These are phyloP conservation scores for Stachybotrys chlorohalonatus DNA, from an alignment of 2,329 filamentous ascomycete genomes.

Conservation along the genomic window DNA sequence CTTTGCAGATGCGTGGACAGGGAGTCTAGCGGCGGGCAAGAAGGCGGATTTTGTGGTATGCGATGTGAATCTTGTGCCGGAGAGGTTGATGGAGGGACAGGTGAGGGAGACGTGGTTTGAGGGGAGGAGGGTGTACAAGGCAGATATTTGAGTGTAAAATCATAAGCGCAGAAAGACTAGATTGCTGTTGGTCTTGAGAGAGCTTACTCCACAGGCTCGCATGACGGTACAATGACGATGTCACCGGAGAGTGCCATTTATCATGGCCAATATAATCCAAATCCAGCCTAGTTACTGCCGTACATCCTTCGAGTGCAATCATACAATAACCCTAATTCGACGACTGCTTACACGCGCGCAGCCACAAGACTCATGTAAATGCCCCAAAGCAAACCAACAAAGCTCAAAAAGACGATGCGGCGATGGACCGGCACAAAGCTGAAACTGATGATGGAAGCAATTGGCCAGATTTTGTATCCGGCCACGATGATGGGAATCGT, in stretches of 20 bases:
- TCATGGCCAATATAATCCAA: too few species aligned
- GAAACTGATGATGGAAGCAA: constrained; percentile 42
- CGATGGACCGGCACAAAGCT: constrained; percentile 38
- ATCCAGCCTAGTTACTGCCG: too few species aligned
- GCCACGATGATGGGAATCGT: constrained; percentile 39
- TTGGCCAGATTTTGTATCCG: constrained; percentile 43
- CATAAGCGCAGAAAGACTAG: neutral
- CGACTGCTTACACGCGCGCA: constrained; percentile 22
- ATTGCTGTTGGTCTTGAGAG: neutral
- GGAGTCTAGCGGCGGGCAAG: constrained; percentile 41
- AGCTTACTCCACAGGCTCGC: neutral
- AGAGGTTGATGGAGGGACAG: constrained; percentile 33
- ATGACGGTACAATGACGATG: neutral
- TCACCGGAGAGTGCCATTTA: too few species aligned
- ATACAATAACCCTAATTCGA: too few species aligned
- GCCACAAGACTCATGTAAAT: constrained; percentile 42
- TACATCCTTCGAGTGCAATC: neutral
- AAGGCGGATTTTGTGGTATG: constrained; percentile 48
- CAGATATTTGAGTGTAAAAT: neutral
- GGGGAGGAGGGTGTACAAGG: constrained; percentile 30
- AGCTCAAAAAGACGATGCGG: constrained; percentile 39
- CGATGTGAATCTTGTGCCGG: constrained; percentile 39
- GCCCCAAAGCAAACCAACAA: constrained; percentile 39
- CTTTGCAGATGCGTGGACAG: constrained; percentile 46
- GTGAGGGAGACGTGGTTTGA: constrained; percentile 46